Conservation (phyloP, 2,329 filamentous ascomycete genomes). For the Magnaporthiopsis rhizophila region DNA sequence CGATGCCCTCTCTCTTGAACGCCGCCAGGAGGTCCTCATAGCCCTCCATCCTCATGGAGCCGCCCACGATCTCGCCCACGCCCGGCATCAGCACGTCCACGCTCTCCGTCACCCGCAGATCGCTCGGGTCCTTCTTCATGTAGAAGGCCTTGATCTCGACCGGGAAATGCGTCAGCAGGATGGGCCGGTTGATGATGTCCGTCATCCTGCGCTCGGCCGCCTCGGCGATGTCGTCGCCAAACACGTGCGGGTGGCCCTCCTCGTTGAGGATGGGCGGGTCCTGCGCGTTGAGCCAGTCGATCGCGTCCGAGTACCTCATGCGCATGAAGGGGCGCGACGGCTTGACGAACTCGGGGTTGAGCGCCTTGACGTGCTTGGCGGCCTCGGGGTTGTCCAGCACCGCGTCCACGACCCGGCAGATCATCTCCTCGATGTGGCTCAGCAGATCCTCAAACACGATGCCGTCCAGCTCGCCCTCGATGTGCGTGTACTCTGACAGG, state of each 20-base stretch:
- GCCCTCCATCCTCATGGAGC: slow-evolving; percentile 91
- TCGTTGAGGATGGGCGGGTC: slow-evolving; percentile 78
- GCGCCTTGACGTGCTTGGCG: slow-evolving; percentile 66
- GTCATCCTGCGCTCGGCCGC: slow-evolving; percentile 96
- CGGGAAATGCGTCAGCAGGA: slow-evolving; percentile 80
- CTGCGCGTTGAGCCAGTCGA: slow-evolving; percentile 86
- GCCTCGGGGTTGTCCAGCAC: slow-evolving; percentile 66
- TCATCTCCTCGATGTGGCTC: slow-evolving; percentile 74
- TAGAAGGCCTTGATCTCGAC: slow-evolving; percentile 98
- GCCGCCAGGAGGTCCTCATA: slow-evolving; percentile 84
- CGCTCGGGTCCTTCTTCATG: slow-evolving; percentile 82
- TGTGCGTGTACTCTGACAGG: slow-evolving; percentile 91
- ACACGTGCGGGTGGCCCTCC: slow-evolving; percentile 79
- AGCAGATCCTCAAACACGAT: slow-evolving; percentile 89
- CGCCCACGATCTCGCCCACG: slow-evolving; percentile 94
- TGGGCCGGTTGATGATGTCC: slow-evolving; percentile 88
- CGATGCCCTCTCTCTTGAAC: slow-evolving; percentile 80
- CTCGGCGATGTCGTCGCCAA: slow-evolving; percentile 93
- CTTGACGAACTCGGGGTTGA: slow-evolving; percentile 84
- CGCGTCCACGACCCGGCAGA: slow-evolving; percentile 77
- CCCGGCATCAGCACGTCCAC: slow-evolving; percentile 83
- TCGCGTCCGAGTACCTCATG: slow-evolving; percentile 92
- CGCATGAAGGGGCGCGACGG: slow-evolving; percentile 83
- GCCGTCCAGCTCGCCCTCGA: slow-evolving; percentile 94
- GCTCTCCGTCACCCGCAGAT: slow-evolving; percentile 80